Evolutionary conservation across 305 asterid genomes (phyloP).

Genomic region (Fraxinus paxiana): DNA sequence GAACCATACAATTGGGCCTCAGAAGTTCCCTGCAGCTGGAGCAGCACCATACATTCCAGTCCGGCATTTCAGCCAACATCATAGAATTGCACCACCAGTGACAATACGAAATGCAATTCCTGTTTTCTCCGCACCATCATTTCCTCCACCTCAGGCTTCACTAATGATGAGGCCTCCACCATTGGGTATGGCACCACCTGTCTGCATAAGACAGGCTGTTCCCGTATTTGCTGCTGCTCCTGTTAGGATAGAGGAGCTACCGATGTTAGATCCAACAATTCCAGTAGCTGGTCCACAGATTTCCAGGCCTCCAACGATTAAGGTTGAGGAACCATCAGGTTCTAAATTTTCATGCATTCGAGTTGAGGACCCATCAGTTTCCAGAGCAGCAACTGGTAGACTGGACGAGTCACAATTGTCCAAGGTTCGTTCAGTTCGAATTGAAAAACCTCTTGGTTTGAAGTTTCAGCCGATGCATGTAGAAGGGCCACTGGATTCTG

Average conservation of each 20-base stretch:
- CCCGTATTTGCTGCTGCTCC: conserved; percentile 57
- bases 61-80: conserved; percentile 62
- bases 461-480: background rate
- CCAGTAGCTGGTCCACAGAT: conserved; percentile 13
- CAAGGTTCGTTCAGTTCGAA: background rate
- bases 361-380: background rate
- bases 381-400: background rate
- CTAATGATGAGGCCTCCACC: conserved; percentile 51
- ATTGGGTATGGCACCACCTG: conserved; percentile 56
- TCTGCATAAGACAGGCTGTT: conserved; percentile 58
- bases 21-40: conserved; percentile 77
- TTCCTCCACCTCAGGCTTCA: conserved; percentile 53
- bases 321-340: conserved; percentile 2
- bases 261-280: conserved; percentile 23
- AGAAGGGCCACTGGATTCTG: background rate
- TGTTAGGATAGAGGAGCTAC: conserved; percentile 43
- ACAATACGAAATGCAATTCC: conserved; percentile 72
- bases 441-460: background rate
- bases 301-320: background rate
- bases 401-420: conserved; percentile 4
- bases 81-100: conserved; percentile 74
- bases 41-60: conserved; percentile 92
- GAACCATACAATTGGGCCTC: conserved; percentile 30
- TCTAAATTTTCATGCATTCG: background rate
- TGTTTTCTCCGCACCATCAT: conserved; percentile 81